Conservation (phyloP, 495 filamentous ascomycete genomes). For the Talaromyces adpressus region DNA sequence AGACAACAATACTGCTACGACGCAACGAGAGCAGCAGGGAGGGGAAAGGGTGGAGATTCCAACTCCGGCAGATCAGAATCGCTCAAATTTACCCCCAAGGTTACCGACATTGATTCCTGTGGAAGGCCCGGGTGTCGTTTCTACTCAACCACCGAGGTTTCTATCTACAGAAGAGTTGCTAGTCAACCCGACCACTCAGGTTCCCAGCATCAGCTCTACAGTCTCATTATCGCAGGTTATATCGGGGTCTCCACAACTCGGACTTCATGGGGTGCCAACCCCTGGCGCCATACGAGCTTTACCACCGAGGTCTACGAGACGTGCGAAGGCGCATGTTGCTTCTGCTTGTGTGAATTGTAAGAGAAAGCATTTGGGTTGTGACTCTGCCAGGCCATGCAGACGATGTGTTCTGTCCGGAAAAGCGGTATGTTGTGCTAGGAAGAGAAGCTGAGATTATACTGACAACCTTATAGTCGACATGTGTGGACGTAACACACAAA, state of each 20-base stretch:
- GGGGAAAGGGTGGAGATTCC: not conserved
- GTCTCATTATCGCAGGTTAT: slow-evolving; percentile 19
- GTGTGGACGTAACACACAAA: slow-evolving; percentile 92
- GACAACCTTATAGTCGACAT: slow-evolving; percentile 57
- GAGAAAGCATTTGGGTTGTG: slow-evolving; percentile 83
- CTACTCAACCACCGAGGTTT: slow-evolving; percentile 12
- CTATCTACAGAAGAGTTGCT: slow-evolving; percentile 29
- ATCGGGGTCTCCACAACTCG: slow-evolving; percentile 15
- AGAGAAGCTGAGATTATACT: slow-evolving; percentile 8
- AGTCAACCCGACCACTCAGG: slow-evolving; percentile 10
- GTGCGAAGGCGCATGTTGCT: slow-evolving; percentile 91
- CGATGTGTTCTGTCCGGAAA: slow-evolving; percentile 58
- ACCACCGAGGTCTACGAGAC: slow-evolving; percentile 61
- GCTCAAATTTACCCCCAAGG: slow-evolving; percentile 1
- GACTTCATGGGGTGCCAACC: slow-evolving; percentile 13
- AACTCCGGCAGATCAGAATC: not conserved
- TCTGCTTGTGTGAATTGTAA: slow-evolving; percentile 98
- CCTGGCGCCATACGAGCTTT: slow-evolving; percentile 22
- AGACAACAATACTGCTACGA: slow-evolving; percentile 42
- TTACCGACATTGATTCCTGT: slow-evolving; percentile 2
- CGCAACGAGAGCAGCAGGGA: slow-evolving; percentile 14
- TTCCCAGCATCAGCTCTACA: slow-evolving; percentile 5
- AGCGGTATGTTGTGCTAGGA: slow-evolving; percentile 44
- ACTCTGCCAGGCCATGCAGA: slow-evolving; percentile 56
- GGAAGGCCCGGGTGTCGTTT: not conserved